Base-by-base conservation (phyloP, 495 filamentous ascomycete genomes). In the Parathielavia appendiculata region DNA sequence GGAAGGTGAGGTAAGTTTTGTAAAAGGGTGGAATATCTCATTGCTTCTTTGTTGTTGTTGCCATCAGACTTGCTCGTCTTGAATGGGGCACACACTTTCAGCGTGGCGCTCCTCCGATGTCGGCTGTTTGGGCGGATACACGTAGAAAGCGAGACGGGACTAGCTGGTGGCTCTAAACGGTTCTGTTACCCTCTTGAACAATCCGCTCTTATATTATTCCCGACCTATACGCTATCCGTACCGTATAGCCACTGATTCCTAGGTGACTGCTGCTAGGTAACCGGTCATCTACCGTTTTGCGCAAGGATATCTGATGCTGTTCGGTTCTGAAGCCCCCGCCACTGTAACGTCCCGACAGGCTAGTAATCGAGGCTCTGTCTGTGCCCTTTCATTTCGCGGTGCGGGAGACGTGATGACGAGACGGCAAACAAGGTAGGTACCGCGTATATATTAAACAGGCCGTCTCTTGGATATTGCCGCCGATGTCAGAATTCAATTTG, bases 321-420 rank as follows among this genome's bases (percentile, higher is more conserved):
- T n/a, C n/a, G n/a, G 41, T 32, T 38, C 50, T 32, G 8, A 53
- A 2, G 12, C 50, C 50, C 50, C 36, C 41, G 36, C 26, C 19
- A 17, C 50, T 53, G 50, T 41, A 53, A 53, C 50, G 32, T 12
- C 22, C 5, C 23, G 47, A 20, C 48, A 22, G 34, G 48, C 32
- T 2, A 38, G 48, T 35, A 53, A 53, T 30, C 50, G 36, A 41
- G 50, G 50, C 30, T 53, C 41, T 17, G 19, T 16, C 38, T n/a
- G 19, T 16, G 16, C 13, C 50, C 50, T 53, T 53, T 53, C 50
- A 53, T 53, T 53, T 53, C 50, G 49, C 17, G 10, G 47, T 35
- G 20, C 19, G 35, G 30, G 34, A 35, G 26, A 32, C 17, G 49
- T 51, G 39, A 53, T 41, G n/a, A n/a, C n/a, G n/a, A n/a, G n/a